Conservation (phyloP, 225 moss, liverwort and hornwort species). For the Marchantia paleacea region DNA sequence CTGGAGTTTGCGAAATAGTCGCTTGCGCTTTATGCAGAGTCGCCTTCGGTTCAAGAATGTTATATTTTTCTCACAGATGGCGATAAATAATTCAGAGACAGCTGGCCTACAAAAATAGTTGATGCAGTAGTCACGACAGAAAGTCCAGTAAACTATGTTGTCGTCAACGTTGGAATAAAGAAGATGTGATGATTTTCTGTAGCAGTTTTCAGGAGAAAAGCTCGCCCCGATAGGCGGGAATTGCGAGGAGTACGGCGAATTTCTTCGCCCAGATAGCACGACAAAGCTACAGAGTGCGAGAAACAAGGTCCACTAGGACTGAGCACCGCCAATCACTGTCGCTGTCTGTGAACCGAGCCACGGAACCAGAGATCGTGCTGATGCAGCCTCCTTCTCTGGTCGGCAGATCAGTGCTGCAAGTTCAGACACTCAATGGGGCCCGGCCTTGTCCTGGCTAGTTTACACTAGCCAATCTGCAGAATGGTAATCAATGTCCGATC, state of each 20-base stretch:
- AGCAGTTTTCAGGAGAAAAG: background rate
- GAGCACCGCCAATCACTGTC: background rate
- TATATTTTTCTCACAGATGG: background rate
- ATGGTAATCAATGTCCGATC: background rate
- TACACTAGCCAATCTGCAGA: background rate
- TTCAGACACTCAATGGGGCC: background rate
- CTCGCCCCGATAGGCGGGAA: background rate
- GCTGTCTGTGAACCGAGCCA: background rate
- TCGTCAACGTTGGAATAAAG: background rate
- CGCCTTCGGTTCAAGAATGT: background rate
- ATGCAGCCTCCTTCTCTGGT: background rate
- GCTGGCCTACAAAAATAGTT: background rate
- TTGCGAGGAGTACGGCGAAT: background rate
- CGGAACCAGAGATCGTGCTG: background rate
- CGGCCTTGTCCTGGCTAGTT: too few relatives aligned
- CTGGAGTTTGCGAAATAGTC: background rate
- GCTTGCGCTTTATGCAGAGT: background rate
- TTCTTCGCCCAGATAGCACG: background rate
- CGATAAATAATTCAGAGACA: background rate
- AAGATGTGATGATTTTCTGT: background rate
- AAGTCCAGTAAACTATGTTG: background rate
- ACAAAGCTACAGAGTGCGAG: background rate
- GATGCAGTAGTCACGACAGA: background rate
- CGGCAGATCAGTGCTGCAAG: background rate
- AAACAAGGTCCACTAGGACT: background rate